Conservation (phyloP, 2,329 filamentous ascomycete species). For the Clarireedia monteithiana region DNA sequence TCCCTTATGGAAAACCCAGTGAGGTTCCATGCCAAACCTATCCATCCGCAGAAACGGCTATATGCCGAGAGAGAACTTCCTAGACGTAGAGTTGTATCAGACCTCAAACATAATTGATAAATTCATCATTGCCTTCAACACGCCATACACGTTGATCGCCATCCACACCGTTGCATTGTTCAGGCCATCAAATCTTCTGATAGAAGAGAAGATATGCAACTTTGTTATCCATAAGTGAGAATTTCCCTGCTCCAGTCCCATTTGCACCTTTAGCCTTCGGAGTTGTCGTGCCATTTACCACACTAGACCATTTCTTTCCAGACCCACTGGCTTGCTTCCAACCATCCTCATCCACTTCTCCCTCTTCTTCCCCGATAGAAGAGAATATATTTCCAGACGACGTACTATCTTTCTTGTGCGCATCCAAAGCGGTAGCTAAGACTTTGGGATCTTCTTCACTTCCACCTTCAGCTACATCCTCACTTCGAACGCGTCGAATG, state of each 20-base stretch:
- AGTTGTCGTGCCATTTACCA: slow-evolving; percentile 56
- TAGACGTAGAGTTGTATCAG: no score
- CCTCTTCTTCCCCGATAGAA: slow-evolving; percentile 52
- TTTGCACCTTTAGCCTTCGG: slow-evolving; percentile 49
- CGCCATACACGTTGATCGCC: background rate
- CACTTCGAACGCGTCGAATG: slow-evolving; percentile 74
- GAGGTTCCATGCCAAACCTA: no score
- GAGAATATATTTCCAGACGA: slow-evolving; percentile 67
- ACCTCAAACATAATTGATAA: background rate
- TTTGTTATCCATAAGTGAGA: slow-evolving; percentile 78
- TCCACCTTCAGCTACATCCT: slow-evolving; percentile 83
- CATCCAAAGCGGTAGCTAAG: slow-evolving; percentile 57
- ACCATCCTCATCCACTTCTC: slow-evolving; percentile 60
- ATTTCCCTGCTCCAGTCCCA: slow-evolving; percentile 29
- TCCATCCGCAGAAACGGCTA: background rate
- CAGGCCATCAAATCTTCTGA: slow-evolving; percentile 40
- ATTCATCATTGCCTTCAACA: background rate
- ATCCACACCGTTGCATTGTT: background rate
- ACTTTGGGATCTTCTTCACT: slow-evolving; percentile 70
- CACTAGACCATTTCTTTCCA: slow-evolving; percentile 65
- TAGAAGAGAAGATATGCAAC: slow-evolving; percentile 97
- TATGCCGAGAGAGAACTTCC: no score
- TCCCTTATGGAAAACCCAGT: no score
- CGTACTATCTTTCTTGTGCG: slow-evolving; percentile 49
- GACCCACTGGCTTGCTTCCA: slow-evolving; percentile 83